Conservation (phyloP, 352 stramenopile species). For the Phytopythium montanum region DNA sequence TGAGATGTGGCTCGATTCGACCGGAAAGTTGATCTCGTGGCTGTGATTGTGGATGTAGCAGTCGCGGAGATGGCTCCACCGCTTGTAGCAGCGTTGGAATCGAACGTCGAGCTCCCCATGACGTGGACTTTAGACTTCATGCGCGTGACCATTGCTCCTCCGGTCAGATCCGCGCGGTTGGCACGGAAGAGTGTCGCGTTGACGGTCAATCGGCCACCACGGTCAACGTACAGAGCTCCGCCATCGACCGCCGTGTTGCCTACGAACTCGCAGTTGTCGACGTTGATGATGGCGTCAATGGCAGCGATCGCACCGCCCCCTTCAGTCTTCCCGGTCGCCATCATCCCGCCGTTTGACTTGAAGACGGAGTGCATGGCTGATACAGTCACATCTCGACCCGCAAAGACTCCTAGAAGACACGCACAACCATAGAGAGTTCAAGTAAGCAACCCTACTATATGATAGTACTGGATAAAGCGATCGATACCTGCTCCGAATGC, state of each 20-base stretch:
- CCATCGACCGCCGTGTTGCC: conserved; percentile 51
- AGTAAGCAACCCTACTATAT: not conserved
- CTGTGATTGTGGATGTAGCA: conserved; percentile 10
- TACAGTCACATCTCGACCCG: conserved; percentile 42
- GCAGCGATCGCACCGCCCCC: conserved; percentile 40
- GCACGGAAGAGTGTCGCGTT: conserved; percentile 22
- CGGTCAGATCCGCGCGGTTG: conserved; percentile 45
- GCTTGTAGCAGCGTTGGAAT: conserved; percentile 29
- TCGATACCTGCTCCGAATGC: conserved; percentile 43
- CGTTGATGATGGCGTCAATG: conserved; percentile 31
- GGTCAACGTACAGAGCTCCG: conserved; percentile 40
- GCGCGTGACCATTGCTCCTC: conserved; percentile 31
- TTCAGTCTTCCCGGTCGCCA: conserved; percentile 52
- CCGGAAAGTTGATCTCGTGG: conserved; percentile 14
- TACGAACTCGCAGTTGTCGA: conserved; percentile 25
- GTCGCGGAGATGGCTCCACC: conserved; percentile 23
- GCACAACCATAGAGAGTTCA: not conserved
- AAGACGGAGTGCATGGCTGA: conserved; percentile 18
- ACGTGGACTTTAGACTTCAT: conserved; percentile 20
- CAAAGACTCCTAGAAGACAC: conserved; percentile 31
- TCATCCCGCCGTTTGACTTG: conserved; percentile 38
- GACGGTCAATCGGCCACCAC: conserved; percentile 20
- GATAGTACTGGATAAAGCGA: not conserved
- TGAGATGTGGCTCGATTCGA: conserved; percentile 18
- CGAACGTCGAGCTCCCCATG: conserved; percentile 18